Evolutionary conservation across 108 stramenopile species (phyloP).

Genomic region (Nitzschia palea): DNA sequence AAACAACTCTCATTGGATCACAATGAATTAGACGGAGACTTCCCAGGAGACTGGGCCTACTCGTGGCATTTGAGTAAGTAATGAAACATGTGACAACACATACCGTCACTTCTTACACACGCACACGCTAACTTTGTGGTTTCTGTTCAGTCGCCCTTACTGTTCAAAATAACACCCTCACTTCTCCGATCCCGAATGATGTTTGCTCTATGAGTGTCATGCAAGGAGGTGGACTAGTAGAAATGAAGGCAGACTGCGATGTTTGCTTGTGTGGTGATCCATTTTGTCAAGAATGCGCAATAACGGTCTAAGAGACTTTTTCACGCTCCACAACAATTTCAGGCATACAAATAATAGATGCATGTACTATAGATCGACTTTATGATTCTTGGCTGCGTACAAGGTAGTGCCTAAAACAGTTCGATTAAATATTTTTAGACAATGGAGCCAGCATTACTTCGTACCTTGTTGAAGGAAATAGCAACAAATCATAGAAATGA

Average conservation of each 20-base stretch:
- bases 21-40: slow-evolving; percentile 42
- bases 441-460: no score
- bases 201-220: slow-evolving; percentile 9
- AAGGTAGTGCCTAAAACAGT: no score
- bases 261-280: slow-evolving; percentile 36
- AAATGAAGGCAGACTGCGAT: slow-evolving; percentile 47
- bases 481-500: no score
- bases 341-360: not conserved
- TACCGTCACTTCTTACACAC: not conserved
- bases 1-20: slow-evolving; percentile 26
- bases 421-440: no score
- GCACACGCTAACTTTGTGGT: not conserved
- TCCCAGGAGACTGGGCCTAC: slow-evolving; percentile 21
- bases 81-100: not conserved
- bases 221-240: slow-evolving; percentile 10
- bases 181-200: not conserved
- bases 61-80: not conserved
- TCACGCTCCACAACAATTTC: not conserved
- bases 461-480: no score
- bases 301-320: not conserved
- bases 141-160: slow-evolving; percentile 7
- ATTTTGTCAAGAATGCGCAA: slow-evolving; percentile 25
- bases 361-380: not conserved
- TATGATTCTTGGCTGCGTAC: not conserved
- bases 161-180: slow-evolving; percentile 32